A percentile compares a stretch with the other conserved stretches of the same genome.
Evolutionary conservation across 352 stramenopile genomes (phyloP).

Genomic region (Peronospora farinosa): DNA sequence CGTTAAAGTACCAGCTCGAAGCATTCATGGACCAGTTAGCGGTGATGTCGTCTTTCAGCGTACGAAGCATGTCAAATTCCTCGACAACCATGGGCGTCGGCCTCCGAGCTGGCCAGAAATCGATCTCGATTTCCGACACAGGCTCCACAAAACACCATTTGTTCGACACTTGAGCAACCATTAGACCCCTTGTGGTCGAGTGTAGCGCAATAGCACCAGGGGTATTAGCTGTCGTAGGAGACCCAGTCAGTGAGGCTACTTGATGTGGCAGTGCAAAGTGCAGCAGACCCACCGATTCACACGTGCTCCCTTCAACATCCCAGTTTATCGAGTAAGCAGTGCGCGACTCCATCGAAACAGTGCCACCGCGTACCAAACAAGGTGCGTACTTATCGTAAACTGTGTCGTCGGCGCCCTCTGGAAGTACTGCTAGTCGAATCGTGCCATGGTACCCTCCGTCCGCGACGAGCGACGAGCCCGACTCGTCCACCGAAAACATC

Average conservation of each 20-base stretch:
- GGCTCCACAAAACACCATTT: conserved; percentile 51
- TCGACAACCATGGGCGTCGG: conserved; percentile 24
- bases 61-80: conserved; percentile 38
- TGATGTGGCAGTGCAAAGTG: conserved; percentile 68
- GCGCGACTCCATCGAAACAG: conserved; percentile 45
- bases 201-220: conserved; percentile 34
- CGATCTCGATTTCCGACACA: conserved; percentile 42
- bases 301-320: conserved; percentile 42
- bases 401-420: conserved; percentile 26
- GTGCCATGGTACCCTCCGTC: conserved; percentile 39
- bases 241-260: conserved; percentile 32
- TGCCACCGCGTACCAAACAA: conserved; percentile 52
- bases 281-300: conserved; percentile 37
- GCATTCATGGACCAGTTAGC: conserved; percentile 40
- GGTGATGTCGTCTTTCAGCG: conserved; percentile 49
- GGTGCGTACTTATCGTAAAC: conserved; percentile 52
- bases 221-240: conserved; percentile 15
- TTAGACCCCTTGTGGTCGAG: conserved; percentile 46
- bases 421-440: conserved; percentile 52
- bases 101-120: conserved; percentile 47
- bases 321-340: conserved; percentile 61
- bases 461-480: conserved; percentile 36
- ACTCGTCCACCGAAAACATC: conserved; percentile 31
- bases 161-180: conserved; percentile 40
- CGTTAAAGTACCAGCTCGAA: conserved; percentile 71